Evolutionary conservation across 352 stramenopile genomes (phyloP).

Genomic region (Globisporangium cylindrosporum): DNA sequence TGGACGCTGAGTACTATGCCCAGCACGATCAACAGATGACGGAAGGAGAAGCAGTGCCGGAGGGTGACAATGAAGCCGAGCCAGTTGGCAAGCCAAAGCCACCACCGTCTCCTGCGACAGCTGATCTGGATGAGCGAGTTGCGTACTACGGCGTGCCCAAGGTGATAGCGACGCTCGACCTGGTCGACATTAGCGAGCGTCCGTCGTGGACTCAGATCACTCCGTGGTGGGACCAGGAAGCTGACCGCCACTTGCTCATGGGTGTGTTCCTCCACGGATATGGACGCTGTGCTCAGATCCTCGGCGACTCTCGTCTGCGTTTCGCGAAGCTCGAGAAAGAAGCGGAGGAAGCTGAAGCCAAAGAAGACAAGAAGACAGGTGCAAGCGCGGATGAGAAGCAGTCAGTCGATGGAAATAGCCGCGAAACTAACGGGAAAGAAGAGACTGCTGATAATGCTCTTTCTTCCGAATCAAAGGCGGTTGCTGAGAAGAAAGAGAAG

Average conservation of each 20-base stretch:
- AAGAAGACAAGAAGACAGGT: background rate
- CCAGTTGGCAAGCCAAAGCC: constrained; percentile 8
- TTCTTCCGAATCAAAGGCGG: background rate
- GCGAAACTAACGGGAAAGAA: background rate
- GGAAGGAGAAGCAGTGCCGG: constrained; percentile 3
- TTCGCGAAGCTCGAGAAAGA: constrained; percentile 69
- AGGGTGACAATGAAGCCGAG: constrained; percentile 3
- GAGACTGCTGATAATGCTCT: constrained; percentile 9
- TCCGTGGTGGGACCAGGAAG: constrained; percentile 81
- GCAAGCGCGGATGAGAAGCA: background rate
- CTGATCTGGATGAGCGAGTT: constrained; percentile 73
- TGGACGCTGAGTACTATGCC: constrained; percentile 49
- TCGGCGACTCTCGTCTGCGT: constrained; percentile 66
- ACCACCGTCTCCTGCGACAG: constrained; percentile 26
- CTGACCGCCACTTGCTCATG: constrained; percentile 74
- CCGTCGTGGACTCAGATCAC: constrained; percentile 82
- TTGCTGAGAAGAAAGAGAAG: constrained; percentile 22
- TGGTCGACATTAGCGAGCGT: constrained; percentile 71
- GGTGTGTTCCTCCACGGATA: constrained; percentile 87
- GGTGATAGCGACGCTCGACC: constrained; percentile 52
- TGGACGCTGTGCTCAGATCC: constrained; percentile 78
- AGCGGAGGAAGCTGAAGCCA: constrained; percentile 21
- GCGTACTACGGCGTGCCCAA: constrained; percentile 68
- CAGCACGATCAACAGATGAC: constrained; percentile 15
- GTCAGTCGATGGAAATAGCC: background rate